These are phyloP conservation scores for Trichoderma arundinaceum DNA, from an alignment of 2,329 filamentous ascomycete species.

Conservation along the genomic window DNA sequence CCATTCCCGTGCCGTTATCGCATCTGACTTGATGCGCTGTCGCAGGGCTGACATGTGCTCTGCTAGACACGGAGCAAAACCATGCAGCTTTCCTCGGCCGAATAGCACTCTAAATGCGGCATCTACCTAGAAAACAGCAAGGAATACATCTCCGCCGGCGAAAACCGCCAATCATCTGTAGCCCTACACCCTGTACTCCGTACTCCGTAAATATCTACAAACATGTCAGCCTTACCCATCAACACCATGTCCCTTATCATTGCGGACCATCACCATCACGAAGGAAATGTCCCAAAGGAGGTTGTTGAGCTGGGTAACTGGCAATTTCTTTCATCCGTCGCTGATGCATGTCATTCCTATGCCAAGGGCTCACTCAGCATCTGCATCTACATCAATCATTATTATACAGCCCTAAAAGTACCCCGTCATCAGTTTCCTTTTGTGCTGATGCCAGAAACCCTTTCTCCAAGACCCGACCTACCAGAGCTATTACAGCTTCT, in stretches of 20 bases:
- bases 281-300: neutral
- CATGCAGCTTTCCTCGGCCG: neutral
- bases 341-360: conserved; percentile 35
- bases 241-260: neutral
- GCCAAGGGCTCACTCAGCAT: conserved; percentile 38
- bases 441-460: conserved; percentile 20
- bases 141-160: too few species aligned
- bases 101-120: neutral
- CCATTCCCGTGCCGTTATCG: neutral
- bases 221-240: neutral
- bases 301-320: neutral
- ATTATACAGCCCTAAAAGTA: conserved; percentile 41
- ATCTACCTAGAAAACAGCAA: neutral
- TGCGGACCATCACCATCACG: neutral
- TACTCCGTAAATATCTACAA: conserved; percentile 7
- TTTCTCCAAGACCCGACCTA: neutral
- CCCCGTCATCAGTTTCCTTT: neutral
- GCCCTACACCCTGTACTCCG: neutral
- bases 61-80: neutral
- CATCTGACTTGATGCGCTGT: conserved; percentile 5
- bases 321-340: neutral
- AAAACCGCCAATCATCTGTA: neutral
- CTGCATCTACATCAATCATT: conserved; percentile 34
- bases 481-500: conserved; percentile 72
- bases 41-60: conserved; percentile 18